Evolutionary conservation across 495 filamentous ascomycete species (phyloP).

Genomic region (Penicillium fimorum): DNA sequence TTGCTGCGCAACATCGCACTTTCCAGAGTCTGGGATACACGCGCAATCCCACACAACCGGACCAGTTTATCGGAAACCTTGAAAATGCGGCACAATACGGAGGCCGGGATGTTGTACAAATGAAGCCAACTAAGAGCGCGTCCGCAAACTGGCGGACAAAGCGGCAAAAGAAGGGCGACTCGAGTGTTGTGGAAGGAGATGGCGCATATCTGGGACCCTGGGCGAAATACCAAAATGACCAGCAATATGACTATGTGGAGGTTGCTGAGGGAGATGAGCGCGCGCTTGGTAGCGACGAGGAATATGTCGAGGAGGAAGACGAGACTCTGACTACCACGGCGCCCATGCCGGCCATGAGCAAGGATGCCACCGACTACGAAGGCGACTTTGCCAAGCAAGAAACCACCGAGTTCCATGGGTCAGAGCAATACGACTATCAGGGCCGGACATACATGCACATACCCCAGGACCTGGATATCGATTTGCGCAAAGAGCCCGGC

Average conservation of each 20-base stretch:
- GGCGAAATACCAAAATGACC: constrained; percentile 75
- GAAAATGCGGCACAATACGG: constrained; percentile 49
- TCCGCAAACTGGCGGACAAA: constrained; percentile 63
- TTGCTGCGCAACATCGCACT: constrained; percentile 75
- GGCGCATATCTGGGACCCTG: constrained; percentile 90
- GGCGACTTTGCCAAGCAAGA: constrained; percentile 59
- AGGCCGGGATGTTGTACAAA: constrained; percentile 57
- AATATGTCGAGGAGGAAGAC: constrained; percentile 66
- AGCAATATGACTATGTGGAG: constrained; percentile 60
- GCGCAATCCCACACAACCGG: constrained; percentile 52
- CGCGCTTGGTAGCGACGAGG: constrained; percentile 73
- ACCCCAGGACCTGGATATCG: constrained; percentile 91
- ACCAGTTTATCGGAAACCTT: constrained; percentile 54
- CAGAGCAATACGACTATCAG: constrained; percentile 82
- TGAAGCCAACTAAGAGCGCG: constrained; percentile 64
- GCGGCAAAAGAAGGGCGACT: constrained; percentile 79
- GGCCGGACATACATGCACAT: constrained; percentile 82
- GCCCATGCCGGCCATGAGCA: constrained; percentile 53
- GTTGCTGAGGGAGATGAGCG: constrained; percentile 47
- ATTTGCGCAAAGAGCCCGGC: constrained; percentile 76
- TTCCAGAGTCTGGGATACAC: constrained; percentile 65
- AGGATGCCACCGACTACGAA: constrained; percentile 59
- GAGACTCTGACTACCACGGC: constrained; percentile 42
- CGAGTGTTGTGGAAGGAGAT: constrained; percentile 78
- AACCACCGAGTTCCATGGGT: constrained; percentile 84